phyloP scores from a whole-genome alignment of 768 basidiomycete species.

The Mrakia frigida region DNA sequence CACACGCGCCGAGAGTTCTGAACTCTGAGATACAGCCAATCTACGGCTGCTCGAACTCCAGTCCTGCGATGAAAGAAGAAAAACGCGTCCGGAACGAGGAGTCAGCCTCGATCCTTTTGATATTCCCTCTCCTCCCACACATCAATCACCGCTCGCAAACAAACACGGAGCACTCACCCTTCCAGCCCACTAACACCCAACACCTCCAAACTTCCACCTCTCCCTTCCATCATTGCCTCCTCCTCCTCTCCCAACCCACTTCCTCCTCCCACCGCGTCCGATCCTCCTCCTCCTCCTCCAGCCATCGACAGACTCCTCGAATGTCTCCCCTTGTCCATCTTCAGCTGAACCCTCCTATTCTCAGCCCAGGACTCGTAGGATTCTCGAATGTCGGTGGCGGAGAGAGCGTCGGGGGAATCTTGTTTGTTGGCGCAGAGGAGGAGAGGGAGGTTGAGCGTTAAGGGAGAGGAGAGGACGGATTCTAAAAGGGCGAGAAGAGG shows the following conservation, averaged over 20 bases:
- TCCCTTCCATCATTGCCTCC: not conserved
- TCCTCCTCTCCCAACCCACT: not conserved
- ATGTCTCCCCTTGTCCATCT: not conserved
- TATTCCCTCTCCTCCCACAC: too few relatives aligned
- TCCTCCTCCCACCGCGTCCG: conserved; percentile 16
- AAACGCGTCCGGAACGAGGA: not conserved
- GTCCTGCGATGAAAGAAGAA: not conserved
- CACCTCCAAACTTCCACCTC: conserved; percentile 32
- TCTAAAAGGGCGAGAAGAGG: conserved; percentile 50
- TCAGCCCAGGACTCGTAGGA: conserved; percentile 47
- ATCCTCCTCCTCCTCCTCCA: not conserved
- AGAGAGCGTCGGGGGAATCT: conserved; percentile 70
- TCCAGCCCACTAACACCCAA: conserved; percentile 28
- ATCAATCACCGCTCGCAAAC: too few relatives aligned
- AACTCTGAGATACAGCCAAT: conserved; percentile 21
- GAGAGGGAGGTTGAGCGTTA: conserved; percentile 82
- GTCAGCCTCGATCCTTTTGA: not conserved
- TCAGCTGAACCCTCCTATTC: conserved; percentile 24
- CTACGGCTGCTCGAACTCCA: conserved; percentile 22
- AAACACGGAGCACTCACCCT: conserved; percentile 9
- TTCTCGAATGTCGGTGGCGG: conserved; percentile 83
- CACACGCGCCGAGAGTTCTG: conserved; percentile 23
- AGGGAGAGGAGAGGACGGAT: conserved; percentile 76
- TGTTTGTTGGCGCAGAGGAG: conserved; percentile 95
- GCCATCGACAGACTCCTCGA: not conserved